These are phyloP conservation scores for Boehmeria nivea DNA, from an alignment of 306 rosid species.

Conservation along the genomic window DNA sequence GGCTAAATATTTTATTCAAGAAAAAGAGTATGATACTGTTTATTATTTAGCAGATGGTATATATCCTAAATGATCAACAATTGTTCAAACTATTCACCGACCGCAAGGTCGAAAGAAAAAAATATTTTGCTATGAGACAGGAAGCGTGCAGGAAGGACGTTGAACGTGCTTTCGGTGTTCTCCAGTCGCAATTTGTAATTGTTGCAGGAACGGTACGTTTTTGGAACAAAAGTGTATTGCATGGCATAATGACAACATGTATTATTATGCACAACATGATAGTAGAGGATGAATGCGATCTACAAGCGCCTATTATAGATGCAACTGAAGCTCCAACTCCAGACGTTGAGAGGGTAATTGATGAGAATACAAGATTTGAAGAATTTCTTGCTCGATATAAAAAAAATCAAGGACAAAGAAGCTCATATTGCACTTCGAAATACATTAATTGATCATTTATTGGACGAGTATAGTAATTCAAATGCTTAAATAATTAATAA, in stretches of 20 bases:
- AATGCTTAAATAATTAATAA: too few species aligned
- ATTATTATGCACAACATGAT: neutral
- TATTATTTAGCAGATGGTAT: neutral
- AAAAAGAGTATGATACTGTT: neutral
- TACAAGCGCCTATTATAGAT: neutral
- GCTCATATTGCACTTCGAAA: neutral
- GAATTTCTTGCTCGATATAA: too few species aligned
- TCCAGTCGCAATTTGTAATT: too few species aligned
- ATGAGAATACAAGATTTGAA: neutral
- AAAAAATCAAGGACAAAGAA: neutral
- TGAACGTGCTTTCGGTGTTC: neutral
- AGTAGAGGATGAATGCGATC: neutral
- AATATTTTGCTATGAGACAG: neutral
- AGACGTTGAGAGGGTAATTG: neutral
- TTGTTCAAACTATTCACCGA: neutral
- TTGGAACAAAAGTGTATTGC: too few species aligned
- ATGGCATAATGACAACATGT: neutral
- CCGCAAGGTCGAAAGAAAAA: too few species aligned
- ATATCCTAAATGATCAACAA: too few species aligned
- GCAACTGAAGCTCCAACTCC: neutral
- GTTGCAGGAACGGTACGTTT: too few species aligned
- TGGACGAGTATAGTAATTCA: too few species aligned
- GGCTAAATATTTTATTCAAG: constrained; percentile 6
- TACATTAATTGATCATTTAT: too few species aligned
- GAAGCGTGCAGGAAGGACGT: neutral